A percentile compares a stretch with the other conserved stretches of the same genome.
phyloP scores from a whole-genome alignment of 306 rosid genomes.

The Malus fusca region DNA sequence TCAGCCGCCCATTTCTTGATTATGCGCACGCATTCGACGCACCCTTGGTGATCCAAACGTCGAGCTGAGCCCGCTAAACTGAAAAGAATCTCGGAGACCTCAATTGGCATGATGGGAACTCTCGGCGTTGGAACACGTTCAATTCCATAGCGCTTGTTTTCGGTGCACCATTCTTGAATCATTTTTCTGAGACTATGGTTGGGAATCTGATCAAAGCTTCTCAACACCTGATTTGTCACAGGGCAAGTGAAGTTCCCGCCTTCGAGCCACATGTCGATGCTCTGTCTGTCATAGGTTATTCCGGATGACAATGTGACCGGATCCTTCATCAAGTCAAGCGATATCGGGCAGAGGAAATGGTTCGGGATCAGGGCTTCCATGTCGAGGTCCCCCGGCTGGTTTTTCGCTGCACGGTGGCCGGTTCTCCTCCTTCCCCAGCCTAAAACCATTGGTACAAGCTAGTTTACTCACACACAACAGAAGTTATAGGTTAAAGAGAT shows the following conservation, averaged over 20 bases:
- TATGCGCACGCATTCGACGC: conserved; percentile 34
- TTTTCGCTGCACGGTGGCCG: conserved; percentile 2
- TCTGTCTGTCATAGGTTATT: conserved; percentile 66
- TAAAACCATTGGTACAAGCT: conserved; percentile 30
- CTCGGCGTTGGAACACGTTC: conserved; percentile 67
- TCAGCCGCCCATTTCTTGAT: conserved; percentile 42
- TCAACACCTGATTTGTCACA: conserved; percentile 43
- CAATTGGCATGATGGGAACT: conserved; percentile 32
- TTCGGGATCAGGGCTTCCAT: conserved; percentile 45
- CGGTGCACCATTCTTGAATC: conserved; percentile 78
- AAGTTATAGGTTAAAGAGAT: background rate
- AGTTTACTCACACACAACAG: background rate
- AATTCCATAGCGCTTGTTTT: conserved; percentile 41
- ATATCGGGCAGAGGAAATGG: conserved; percentile 59
- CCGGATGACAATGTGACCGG: conserved; percentile 78
- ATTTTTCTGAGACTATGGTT: conserved; percentile 51
- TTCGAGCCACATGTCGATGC: conserved; percentile 59
- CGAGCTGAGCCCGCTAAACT: conserved; percentile 14
- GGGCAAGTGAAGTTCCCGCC: conserved; percentile 68
- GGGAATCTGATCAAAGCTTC: conserved; percentile 50
- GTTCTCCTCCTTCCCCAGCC: conserved; percentile 51
- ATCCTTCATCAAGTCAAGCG: conserved; percentile 71
- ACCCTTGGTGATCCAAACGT: conserved; percentile 27
- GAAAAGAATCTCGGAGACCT: conserved; percentile 34
- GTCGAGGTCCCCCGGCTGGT: conserved; percentile 3